These are phyloP conservation scores for Rutstroemia sp. DNA, from an alignment of 2,329 filamentous ascomycete genomes.

Conservation along the genomic window DNA sequence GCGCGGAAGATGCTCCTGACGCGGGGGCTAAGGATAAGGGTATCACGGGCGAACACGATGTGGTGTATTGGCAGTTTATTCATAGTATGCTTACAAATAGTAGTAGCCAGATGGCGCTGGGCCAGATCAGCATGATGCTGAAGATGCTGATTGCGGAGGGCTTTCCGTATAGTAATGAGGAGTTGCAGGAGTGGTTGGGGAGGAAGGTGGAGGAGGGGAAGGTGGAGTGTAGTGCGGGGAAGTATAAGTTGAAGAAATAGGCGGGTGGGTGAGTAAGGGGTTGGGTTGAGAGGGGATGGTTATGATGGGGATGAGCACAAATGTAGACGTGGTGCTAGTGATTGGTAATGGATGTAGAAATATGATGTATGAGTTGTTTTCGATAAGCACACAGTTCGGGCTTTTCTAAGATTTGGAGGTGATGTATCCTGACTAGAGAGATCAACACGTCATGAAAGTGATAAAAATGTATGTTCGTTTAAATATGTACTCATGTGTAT, in stretches of 20 bases:
- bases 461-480: too few relatives aligned
- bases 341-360: too few relatives aligned
- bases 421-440: too few relatives aligned
- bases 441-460: too few relatives aligned
- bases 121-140: slow-evolving; percentile 87
- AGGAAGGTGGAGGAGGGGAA: slow-evolving; percentile 69
- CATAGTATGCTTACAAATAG: slow-evolving; percentile 93
- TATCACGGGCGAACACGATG: slow-evolving; percentile 57
- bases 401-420: too few relatives aligned
- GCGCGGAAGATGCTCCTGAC: slow-evolving; percentile 19
- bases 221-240: slow-evolving; percentile 62
- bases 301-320: too few relatives aligned
- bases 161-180: slow-evolving; percentile 84
- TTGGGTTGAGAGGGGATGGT: too few relatives aligned
- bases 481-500: too few relatives aligned
- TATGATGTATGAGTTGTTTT: too few relatives aligned
- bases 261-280: neutral
- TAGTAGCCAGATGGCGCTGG: slow-evolving; percentile 68
- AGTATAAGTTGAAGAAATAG: slow-evolving; percentile 61
- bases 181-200: slow-evolving; percentile 71
- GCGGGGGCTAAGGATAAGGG: slow-evolving; percentile 38
- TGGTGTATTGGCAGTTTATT: slow-evolving; percentile 86
- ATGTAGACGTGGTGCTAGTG: too few relatives aligned
- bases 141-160: slow-evolving; percentile 84
- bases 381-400: too few relatives aligned